Evolutionary conservation across 306 rosid species (phyloP).

Genomic region (Castanea crenata): DNA sequence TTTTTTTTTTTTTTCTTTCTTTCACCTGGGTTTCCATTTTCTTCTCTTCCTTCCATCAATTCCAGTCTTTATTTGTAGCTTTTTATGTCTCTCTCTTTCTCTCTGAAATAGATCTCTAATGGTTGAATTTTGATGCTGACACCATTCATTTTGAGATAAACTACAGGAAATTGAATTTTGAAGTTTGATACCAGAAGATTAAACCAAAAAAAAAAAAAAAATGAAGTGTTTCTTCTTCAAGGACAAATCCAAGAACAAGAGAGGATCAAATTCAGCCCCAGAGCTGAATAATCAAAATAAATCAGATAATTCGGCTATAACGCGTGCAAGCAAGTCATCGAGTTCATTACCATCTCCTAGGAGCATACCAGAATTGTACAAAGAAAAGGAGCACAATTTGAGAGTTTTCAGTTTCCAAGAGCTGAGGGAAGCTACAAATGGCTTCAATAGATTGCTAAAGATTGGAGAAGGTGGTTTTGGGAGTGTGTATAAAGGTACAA

Average conservation of each 20-base stretch:
- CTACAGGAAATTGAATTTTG: neutral
- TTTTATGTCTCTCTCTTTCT: neutral
- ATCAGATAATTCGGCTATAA: slow-evolving; percentile 20
- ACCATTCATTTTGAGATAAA: neutral
- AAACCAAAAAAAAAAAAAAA: neutral
- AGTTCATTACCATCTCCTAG: slow-evolving; percentile 56
- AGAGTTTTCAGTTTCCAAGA: slow-evolving; percentile 63
- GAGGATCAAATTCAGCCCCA: slow-evolving; percentile 44
- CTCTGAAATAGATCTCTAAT: neutral
- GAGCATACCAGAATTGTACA: slow-evolving; percentile 70
- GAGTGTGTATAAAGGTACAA: slow-evolving; percentile 69
- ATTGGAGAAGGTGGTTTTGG: slow-evolving; percentile 98
- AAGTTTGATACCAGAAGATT: neutral
- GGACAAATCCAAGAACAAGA: slow-evolving; percentile 39
- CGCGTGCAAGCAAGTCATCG: slow-evolving; percentile 35
- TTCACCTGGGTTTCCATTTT: neutral
- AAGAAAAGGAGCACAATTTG: slow-evolving; percentile 66
- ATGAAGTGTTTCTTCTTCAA: slow-evolving; percentile 72
- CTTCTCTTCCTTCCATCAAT: neutral
- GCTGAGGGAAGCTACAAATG: slow-evolving; percentile 66
- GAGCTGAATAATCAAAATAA: slow-evolving; percentile 34
- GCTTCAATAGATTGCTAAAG: slow-evolving; percentile 59
- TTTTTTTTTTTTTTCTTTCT: neutral
- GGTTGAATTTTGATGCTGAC: neutral
- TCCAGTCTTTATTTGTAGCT: neutral